Evolutionary conservation across 176 grass and related monocot species (phyloP).

Genomic region (Triticum urartu): DNA sequence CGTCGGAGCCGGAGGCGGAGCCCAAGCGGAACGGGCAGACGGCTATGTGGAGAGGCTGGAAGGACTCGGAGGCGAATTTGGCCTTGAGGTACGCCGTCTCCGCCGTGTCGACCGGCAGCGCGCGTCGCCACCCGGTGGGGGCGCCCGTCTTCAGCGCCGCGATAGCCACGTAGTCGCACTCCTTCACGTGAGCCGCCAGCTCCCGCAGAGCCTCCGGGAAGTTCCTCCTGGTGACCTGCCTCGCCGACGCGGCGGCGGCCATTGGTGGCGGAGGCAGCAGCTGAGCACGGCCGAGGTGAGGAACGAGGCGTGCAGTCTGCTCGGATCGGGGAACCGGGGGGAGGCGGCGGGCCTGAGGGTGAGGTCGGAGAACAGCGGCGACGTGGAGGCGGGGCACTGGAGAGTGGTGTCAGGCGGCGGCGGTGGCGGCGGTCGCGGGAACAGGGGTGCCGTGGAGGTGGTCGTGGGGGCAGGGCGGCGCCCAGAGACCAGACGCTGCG

Average conservation of each 20-base stretch:
- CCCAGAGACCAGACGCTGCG: too few relatives aligned
- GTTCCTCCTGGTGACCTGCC: slow-evolving; percentile 76
- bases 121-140: slow-evolving; percentile 51
- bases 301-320: neutral
- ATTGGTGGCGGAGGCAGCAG: slow-evolving; percentile 24
- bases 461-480: too few relatives aligned
- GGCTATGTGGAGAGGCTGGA: slow-evolving; percentile 71
- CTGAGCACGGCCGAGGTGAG: neutral
- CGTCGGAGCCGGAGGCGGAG: slow-evolving; percentile 33
- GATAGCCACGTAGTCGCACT: slow-evolving; percentile 69
- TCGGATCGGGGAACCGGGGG: neutral
- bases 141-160: slow-evolving; percentile 46
- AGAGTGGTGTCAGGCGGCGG: neutral
- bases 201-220: slow-evolving; percentile 59
- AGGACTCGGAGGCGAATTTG: slow-evolving; percentile 79
- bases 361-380: neutral
- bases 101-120: slow-evolving; percentile 62
- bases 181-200: slow-evolving; percentile 43
- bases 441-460: too few relatives aligned
- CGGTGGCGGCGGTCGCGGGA: too few relatives aligned
- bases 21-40: slow-evolving; percentile 69
- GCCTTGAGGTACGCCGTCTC: slow-evolving; percentile 87
- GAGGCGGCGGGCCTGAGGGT: too few relatives aligned
- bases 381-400: too few relatives aligned
- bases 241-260: slow-evolving; percentile 37